phyloP scores from a whole-genome alignment of 78 protist genomes.

The Tieghemostelium lacteum region DNA sequence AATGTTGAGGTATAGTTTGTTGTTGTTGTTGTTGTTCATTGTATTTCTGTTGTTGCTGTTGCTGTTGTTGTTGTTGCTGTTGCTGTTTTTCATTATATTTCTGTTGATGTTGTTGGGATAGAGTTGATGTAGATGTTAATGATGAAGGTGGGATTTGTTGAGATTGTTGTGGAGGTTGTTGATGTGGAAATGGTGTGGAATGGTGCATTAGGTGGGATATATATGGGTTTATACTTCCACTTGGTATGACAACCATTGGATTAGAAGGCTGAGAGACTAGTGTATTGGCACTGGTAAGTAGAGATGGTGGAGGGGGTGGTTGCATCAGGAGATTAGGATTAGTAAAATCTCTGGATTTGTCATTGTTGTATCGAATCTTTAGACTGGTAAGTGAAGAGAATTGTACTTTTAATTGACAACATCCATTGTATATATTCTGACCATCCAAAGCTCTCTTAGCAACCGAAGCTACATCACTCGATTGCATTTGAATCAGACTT shows the following conservation, averaged over 20 bases:
- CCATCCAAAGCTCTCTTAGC: constrained; percentile 85
- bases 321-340: constrained; percentile 28
- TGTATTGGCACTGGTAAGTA: neutral
- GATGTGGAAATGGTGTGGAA: neutral
- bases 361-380: constrained; percentile 81
- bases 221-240: neutral
- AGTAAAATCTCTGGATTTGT: constrained; percentile 72
- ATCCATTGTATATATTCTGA: constrained; percentile 77
- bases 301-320: no score
- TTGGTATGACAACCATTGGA: neutral
- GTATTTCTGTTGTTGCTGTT: neutral
- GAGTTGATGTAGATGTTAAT: neutral
- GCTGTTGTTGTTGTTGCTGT: neutral
- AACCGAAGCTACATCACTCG: constrained; percentile 27
- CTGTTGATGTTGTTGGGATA: neutral
- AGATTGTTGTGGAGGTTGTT: neutral
- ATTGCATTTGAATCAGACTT: constrained; percentile 66
- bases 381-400: constrained; percentile 67
- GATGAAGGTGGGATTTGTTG: neutral
- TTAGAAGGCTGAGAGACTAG: neutral
- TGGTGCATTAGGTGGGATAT: neutral
- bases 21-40: neutral
- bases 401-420: constrained; percentile 82
- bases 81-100: neutral
- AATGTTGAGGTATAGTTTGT: neutral